A percentile compares a stretch with the other conserved stretches of the same genome.
Conservation (phyloP, 345 rosid genomes). For the Syzygium aromaticum region DNA sequence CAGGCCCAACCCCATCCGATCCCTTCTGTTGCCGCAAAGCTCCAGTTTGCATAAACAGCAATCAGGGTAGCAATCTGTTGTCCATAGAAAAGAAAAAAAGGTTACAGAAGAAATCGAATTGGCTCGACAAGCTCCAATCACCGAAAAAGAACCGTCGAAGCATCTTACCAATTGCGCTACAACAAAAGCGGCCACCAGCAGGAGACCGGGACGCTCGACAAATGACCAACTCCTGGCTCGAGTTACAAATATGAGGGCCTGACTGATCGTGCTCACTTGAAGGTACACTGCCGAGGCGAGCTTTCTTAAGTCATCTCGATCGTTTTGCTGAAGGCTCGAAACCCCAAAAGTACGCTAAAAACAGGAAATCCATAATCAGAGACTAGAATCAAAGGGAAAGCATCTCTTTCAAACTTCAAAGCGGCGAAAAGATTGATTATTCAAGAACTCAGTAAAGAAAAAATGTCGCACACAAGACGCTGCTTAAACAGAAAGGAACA, state of each 20-base stretch:
- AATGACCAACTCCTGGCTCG: slow-evolving; percentile 5
- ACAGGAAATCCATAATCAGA: not conserved
- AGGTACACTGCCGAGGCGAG: slow-evolving; percentile 53
- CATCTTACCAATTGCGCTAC: not conserved
- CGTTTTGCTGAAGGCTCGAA: slow-evolving; percentile 31
- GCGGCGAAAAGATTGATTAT: slow-evolving; percentile 9
- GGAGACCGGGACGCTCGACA: slow-evolving; percentile 3
- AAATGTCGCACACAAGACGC: not conserved
- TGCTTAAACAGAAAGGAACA: not conserved
- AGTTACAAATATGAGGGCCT: slow-evolving; percentile 57
- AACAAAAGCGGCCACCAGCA: not conserved
- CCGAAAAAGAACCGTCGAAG: not conserved
- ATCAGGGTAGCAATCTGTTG: slow-evolving; percentile 1
- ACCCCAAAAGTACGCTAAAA: slow-evolving; percentile 45
- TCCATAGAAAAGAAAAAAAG: not conserved
- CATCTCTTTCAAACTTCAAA: not conserved
- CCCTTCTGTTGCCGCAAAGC: not conserved
- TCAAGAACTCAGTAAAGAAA: not conserved
- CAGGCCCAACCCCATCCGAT: slow-evolving; percentile 2
- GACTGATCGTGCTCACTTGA: slow-evolving; percentile 61
- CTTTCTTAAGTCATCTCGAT: slow-evolving; percentile 22
- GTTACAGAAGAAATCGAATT: not conserved
- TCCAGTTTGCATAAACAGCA: slow-evolving; percentile 1
- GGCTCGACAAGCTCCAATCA: not conserved
- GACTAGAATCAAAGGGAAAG: not conserved